phyloP scores from a whole-genome alignment of 31 red algal species.

The Asparagopsis taxiformis region DNA sequence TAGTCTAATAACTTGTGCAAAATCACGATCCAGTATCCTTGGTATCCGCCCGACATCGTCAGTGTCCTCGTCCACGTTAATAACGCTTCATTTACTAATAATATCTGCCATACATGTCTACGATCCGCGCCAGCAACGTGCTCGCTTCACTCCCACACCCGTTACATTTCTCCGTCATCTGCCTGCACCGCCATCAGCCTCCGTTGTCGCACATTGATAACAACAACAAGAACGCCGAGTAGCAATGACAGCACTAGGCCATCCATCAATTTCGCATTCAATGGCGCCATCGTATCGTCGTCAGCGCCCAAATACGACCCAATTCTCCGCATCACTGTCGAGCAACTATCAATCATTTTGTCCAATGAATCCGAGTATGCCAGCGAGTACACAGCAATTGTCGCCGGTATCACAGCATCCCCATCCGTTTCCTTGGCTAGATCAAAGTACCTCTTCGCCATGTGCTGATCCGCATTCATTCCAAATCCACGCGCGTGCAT shows the following conservation, averaged over 20 bases:
- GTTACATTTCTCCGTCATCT: conserved; percentile 14
- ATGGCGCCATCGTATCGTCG: not conserved
- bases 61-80: too few species aligned
- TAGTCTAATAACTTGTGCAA: too few species aligned
- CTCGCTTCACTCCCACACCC: too few species aligned
- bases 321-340: not conserved
- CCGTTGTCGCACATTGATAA: conserved; percentile 34
- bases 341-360: not conserved
- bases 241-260: conserved; percentile 5
- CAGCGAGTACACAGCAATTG: conserved; percentile 47
- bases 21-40: too few species aligned
- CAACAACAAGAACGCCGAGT: conserved; percentile 23
- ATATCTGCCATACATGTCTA: too few species aligned
- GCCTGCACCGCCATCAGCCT: conserved; percentile 10
- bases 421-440: conserved; percentile 22
- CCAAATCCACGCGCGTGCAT: conserved; percentile 78
- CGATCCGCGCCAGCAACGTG: too few species aligned
- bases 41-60: too few species aligned
- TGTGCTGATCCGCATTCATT: conserved; percentile 47
- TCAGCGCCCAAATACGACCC: conserved; percentile 3
- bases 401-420: conserved; percentile 36
- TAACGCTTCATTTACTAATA: too few species aligned
- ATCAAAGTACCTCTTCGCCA: conserved; percentile 76
- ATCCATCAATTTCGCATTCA: conserved; percentile 15
- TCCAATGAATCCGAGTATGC: conserved; percentile 41